Base-by-base conservation (phyloP, 805 yeast species). In the Ogataea nitratoaversa region DNA sequence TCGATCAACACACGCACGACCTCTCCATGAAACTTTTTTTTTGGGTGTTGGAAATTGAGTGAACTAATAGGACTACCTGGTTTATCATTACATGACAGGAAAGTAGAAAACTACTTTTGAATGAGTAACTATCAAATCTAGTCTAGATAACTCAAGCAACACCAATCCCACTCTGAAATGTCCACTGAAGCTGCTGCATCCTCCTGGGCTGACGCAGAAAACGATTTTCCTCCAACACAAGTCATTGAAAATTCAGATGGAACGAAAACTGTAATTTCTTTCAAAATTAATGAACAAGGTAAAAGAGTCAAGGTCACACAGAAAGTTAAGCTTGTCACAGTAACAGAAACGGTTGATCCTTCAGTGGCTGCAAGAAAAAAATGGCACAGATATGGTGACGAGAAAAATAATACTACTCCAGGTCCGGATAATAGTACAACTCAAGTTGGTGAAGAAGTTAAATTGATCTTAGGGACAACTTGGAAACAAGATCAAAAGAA, bases 361-460 rank as follows among this genome's bases (percentile, higher is more conserved):
- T 72, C 75, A 32, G 87, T 91, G 45, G 97, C 96, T n/a, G 74
- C 70, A 42, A 84, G 98, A 66, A 83, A 82, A 63, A 77, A 78
- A 51, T 93, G 97, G 98, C 62, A 68, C 46, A 87, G 87, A 64
- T 93, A 81, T 63, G 99, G 98, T 42, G 79, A 73, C 40, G 97
- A 90, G 59, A 75, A 69, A 53, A 68, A 66, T 47, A 72, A 70
- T 46, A 70, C 79, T 20, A 76, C 84, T 3, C 78, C 89, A 19
- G 97, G 97, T 4, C 96, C 96, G 40, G 93, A 88, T 66, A 72
- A 80, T 43, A 77, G 84, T 56, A 88, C 96, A 38, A 90, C 98
- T 12, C 88, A 84, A 57, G 71, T 86, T 41, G 96, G 93, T 49
- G 97, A 90, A 56, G 82, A 79, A 50, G 86, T 87, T 31, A 80